These are phyloP conservation scores for Atalantia buxifolia DNA, from an alignment of 345 rosid species.

Conservation along the genomic window DNA sequence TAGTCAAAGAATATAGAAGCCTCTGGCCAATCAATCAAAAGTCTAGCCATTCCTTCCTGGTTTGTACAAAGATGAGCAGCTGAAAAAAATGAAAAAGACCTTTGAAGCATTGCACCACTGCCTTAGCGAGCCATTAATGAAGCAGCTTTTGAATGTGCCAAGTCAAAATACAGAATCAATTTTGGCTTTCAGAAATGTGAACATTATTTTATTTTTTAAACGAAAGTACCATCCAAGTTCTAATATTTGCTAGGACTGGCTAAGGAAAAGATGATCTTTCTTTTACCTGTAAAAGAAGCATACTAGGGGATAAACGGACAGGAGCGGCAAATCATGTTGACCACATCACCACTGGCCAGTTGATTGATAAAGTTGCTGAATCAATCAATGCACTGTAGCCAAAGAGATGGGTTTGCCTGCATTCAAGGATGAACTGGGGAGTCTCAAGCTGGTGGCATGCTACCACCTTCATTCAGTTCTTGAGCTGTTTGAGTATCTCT, in stretches of 20 bases:
- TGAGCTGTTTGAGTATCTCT: too few species aligned
- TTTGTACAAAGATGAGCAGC: too few species aligned
- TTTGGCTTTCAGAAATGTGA: constrained; percentile 44
- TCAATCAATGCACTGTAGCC: constrained; percentile 14
- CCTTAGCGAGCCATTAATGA: constrained; percentile 36
- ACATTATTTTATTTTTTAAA: too few species aligned
- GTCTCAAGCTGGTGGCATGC: constrained; percentile 29
- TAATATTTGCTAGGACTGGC: not conserved
- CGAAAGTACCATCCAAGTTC: not conserved
- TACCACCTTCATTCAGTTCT: too few species aligned
- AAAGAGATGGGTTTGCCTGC: constrained; percentile 28
- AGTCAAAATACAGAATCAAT: constrained; percentile 42
- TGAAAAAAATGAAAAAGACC: not conserved
- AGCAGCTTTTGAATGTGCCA: constrained; percentile 34
- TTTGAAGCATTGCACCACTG: constrained; percentile 31
- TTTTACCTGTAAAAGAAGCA: constrained; percentile 44
- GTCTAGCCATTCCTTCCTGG: too few species aligned
- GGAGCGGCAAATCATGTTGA: constrained; percentile 13
- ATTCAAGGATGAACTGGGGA: constrained; percentile 39
- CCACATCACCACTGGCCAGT: constrained; percentile 24
- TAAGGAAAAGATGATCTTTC: not conserved
- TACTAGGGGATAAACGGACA: constrained; percentile 39
- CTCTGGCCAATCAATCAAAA: too few species aligned
- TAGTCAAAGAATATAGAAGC: too few species aligned
- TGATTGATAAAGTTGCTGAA: constrained; percentile 29